phyloP scores from a whole-genome alignment of 2,329 filamentous ascomycete genomes.

The Fusarium sp. region DNA sequence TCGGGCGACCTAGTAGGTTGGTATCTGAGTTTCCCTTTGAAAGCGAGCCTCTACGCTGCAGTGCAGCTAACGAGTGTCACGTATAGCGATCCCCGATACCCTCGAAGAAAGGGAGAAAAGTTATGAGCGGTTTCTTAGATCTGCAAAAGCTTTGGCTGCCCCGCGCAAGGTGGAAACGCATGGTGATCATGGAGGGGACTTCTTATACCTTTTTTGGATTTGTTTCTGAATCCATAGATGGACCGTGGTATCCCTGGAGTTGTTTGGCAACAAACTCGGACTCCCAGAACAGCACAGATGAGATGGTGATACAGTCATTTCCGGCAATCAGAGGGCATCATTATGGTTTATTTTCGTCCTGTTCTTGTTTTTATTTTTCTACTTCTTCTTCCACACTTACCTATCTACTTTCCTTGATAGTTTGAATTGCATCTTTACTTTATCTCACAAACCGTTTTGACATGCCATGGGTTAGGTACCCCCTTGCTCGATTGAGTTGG shows the following conservation, averaged over 20 bases:
- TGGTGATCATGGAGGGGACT: slow-evolving; percentile 4
- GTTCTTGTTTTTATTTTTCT: neutral
- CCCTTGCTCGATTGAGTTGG: slow-evolving; percentile 14
- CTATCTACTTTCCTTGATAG: slow-evolving; percentile 23
- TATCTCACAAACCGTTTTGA: neutral
- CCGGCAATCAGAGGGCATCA: slow-evolving; percentile 2
- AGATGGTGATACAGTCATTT: slow-evolving; percentile 36
- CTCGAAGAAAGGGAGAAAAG: slow-evolving; percentile 35
- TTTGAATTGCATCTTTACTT: slow-evolving; percentile 17
- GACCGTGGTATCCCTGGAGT: slow-evolving; percentile 27
- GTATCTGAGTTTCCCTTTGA: slow-evolving; percentile 25
- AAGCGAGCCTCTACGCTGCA: neutral
- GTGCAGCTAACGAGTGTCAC: slow-evolving; percentile 15
- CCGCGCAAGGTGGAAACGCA: neutral
- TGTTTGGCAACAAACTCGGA: slow-evolving; percentile 26
- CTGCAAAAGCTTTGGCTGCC: neutral
- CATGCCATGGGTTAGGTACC: slow-evolving; percentile 7
- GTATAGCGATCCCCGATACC: slow-evolving; percentile 31
- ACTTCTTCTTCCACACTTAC: slow-evolving; percentile 7
- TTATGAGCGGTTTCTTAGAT: slow-evolving; percentile 28
- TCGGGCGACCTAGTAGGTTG: slow-evolving; percentile 36
- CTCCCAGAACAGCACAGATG: slow-evolving; percentile 34
- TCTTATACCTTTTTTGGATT: slow-evolving; percentile 11
- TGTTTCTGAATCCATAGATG: slow-evolving; percentile 27
- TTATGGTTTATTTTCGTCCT: neutral